These are phyloP conservation scores for Sindora glabra DNA, from an alignment of 306 rosid species.

Conservation along the genomic window DNA sequence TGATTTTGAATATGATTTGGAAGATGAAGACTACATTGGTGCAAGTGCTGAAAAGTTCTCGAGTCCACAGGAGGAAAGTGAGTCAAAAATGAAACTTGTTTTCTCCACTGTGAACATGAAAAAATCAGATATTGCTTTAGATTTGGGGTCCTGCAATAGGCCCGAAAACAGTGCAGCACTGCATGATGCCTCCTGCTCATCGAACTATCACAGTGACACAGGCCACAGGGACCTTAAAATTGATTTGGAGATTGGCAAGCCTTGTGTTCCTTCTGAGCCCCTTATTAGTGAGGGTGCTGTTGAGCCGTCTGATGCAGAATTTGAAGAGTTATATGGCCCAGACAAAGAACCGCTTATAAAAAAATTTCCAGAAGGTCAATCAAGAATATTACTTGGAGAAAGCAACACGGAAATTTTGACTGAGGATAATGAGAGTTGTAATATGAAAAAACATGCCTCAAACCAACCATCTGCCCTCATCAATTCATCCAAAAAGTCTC, in stretches of 20 bases:
- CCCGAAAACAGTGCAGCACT: conserved; percentile 28
- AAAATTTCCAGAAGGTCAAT: conserved; percentile 34
- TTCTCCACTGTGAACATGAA: conserved; percentile 64
- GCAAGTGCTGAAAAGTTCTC: conserved; percentile 40
- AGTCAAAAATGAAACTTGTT: conserved; percentile 73
- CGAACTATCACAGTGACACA: conserved; percentile 21
- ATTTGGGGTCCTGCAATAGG: conserved; percentile 25
- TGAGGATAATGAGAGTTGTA: conserved; percentile 17
- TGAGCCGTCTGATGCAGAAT: conserved; percentile 67
- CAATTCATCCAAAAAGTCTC: conserved; percentile 23
- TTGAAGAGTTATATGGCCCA: conserved; percentile 83
- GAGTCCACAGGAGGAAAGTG: conserved; percentile 45
- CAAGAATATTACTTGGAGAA: conserved; percentile 19
- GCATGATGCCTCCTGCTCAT: conserved; percentile 34
- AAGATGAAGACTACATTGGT: conserved; percentile 81
- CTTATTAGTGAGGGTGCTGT: conserved; percentile 36
- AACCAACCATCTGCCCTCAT: conserved; percentile 21
- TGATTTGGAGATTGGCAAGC: conserved; percentile 31
- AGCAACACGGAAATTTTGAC: conserved; percentile 22
- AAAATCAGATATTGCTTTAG: conserved; percentile 23
- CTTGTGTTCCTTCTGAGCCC: conserved; percentile 46
- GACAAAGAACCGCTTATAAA: conserved; percentile 52
- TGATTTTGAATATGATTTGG: conserved; percentile 90
- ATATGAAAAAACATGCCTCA: conserved; percentile 16
- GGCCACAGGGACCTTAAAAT: conserved; percentile 13